Conservation (phyloP, 495 filamentous ascomycete genomes). For the Apiosordaria backusii region DNA sequence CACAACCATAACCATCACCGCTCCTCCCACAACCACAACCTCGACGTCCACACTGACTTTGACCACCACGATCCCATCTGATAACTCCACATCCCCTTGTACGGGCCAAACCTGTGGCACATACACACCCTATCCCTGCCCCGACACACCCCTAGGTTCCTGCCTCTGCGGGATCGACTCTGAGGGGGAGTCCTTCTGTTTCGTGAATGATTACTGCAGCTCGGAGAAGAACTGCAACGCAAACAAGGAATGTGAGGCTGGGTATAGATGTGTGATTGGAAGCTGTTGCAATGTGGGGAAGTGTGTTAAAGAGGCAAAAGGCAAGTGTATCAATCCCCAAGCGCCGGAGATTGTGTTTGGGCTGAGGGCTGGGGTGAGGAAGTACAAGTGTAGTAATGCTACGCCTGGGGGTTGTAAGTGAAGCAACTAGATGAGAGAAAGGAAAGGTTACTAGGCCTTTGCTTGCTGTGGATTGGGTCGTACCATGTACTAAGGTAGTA, state of each 20-base stretch:
- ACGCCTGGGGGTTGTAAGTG: not conserved
- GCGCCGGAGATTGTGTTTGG: not conserved
- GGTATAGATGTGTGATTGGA: not conserved
- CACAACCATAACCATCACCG: not conserved
- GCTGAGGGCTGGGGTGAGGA: not conserved
- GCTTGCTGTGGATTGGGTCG: too few relatives aligned
- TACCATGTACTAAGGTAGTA: too few relatives aligned
- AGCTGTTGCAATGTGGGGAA: not conserved
- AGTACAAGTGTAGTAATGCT: not conserved
- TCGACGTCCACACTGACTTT: not conserved
- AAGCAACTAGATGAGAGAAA: not conserved
- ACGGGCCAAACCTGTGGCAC: conserved; percentile 2
- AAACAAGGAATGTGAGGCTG: not conserved
- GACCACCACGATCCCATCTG: not conserved
- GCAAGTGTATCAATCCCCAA: not conserved
- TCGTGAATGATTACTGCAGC: conserved; percentile 12
- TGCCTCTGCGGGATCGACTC: conserved; percentile 5
- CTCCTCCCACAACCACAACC: not conserved
- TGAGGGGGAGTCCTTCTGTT: conserved; percentile 13
- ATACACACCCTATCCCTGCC: conserved; percentile 5
- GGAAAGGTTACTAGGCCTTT: too few relatives aligned
- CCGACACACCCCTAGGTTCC: conserved; percentile 4
- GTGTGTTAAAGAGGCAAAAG: not conserved
- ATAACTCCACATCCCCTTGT: not conserved
- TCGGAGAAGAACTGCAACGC: not conserved